Evolutionary conservation across 371 early-diverging fungal genomes (phyloP).

Genomic region (Blakeslea trispora): DNA sequence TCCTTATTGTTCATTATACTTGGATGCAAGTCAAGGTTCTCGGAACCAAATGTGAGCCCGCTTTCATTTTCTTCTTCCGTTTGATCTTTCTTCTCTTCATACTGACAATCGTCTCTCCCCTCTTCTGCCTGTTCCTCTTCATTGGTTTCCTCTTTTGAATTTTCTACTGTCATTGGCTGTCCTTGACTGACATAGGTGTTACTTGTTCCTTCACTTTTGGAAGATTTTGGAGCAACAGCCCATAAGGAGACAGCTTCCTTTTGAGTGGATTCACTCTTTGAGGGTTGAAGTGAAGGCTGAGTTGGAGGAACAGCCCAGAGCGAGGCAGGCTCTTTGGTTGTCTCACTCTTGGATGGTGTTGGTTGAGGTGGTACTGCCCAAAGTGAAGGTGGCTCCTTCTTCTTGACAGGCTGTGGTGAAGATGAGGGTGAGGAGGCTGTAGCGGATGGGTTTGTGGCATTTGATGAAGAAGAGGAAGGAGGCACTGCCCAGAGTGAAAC

Average conservation of each 20-base stretch:
- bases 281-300: background rate
- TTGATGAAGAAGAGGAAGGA: background rate
- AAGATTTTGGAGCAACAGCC: slow-evolving; percentile 20
- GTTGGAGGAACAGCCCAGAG: slow-evolving; percentile 26
- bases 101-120: too few species aligned
- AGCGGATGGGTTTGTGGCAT: background rate
- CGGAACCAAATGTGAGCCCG: slow-evolving; percentile 17
- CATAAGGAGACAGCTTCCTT: slow-evolving; percentile 22
- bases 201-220: background rate
- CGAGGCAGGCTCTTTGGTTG: slow-evolving; percentile 11
- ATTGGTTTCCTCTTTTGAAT: too few species aligned
- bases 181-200: too few species aligned
- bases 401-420: background rate
- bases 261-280: background rate
- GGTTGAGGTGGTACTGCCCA: slow-evolving; percentile 15
- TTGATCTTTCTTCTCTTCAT: too few species aligned
- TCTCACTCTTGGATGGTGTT: background rate
- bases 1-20: slow-evolving; percentile 12
- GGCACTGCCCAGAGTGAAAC: slow-evolving; percentile 10
- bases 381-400: slow-evolving; percentile 12
- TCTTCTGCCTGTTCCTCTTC: too few species aligned
- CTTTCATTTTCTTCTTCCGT: background rate
- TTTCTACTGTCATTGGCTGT: too few species aligned
- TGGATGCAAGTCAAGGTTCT: slow-evolving; percentile 27
- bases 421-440: slow-evolving; percentile 5